Conservation (phyloP, 2,329 filamentous ascomycete genomes). For the Aspergillus tubingensis region DNA sequence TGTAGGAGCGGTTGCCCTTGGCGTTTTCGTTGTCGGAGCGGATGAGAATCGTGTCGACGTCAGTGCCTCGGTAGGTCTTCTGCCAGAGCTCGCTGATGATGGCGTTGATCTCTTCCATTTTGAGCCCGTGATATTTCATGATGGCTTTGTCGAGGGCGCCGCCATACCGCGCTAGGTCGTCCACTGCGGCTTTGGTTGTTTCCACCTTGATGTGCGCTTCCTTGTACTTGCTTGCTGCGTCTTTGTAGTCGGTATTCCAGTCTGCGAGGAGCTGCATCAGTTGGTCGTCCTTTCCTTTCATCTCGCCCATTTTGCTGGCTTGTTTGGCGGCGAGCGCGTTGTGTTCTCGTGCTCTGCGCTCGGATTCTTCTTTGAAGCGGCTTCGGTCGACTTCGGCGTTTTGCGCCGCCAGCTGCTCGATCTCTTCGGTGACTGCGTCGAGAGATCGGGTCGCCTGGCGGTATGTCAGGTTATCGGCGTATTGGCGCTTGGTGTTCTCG, state of each 20-base stretch:
- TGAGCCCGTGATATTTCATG: constrained; percentile 92
- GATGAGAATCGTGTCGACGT: constrained; percentile 95
- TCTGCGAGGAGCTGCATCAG: constrained; percentile 71
- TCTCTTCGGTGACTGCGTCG: constrained; percentile 67
- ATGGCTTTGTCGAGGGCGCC: constrained; percentile 90
- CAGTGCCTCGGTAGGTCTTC: constrained; percentile 92
- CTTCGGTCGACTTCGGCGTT: constrained; percentile 82
- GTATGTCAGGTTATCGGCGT: constrained; percentile 84
- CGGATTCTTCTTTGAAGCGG: constrained; percentile 70
- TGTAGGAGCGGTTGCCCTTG: constrained; percentile 79
- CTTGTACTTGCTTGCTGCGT: constrained; percentile 77
- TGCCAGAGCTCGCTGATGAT: constrained; percentile 97
- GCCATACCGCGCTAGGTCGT: constrained; percentile 81
- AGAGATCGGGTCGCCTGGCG: constrained; percentile 73
- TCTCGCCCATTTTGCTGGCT: constrained; percentile 71
- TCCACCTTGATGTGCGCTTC: constrained; percentile 86
- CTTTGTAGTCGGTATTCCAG: constrained; percentile 83
- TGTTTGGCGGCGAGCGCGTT: constrained; percentile 72
- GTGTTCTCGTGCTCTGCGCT: constrained; percentile 65
- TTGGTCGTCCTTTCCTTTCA: constrained; percentile 83
- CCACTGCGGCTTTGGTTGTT: constrained; percentile 89
- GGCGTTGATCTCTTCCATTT: constrained; percentile 97
- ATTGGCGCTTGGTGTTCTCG: constrained; percentile 80
- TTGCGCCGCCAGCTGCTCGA: constrained; percentile 71
- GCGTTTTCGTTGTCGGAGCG: constrained; percentile 81